Base-by-base conservation (phyloP, 768 basidiomycete genomes). In the Terana coerulea region DNA sequence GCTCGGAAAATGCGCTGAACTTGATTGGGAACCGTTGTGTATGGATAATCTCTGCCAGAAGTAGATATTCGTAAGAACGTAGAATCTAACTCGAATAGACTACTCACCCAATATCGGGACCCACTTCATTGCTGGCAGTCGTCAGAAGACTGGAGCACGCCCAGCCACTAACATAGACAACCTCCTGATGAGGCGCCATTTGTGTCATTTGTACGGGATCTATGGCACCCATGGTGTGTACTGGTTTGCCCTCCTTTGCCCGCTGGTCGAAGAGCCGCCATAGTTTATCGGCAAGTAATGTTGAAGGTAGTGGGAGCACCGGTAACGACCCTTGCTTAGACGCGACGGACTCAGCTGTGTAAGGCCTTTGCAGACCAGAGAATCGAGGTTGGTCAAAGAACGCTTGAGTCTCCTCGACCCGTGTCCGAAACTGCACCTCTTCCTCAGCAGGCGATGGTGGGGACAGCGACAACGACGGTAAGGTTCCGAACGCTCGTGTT, bases 121-220 rank as follows among this genome's bases (percentile, higher is more conserved):
- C 92, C 52, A 94, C 88, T 69, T 95, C 91, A 65, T 93, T 95
- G 65, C 84, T 88, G 7, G 85, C 90, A 1, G 93, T 94, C 4
- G 93, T 94, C 46, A 95, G 72, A 42, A 93, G 76, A 58, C 88
- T 91, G 37, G 87, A 89, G 22, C 83, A 78, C 12, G 90, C 92
- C 93, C 93, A 95, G 9, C 95, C 94, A 44, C 88, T 90, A n/a
- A 98, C 74, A 61, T 98, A 98, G 2, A 93, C 80, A 29, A 88
- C 84, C 63, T 97, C 88, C 61, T 91, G 88, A 61, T 89, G 79
- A 47, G 72, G 73, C 7, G 91, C 94, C 89, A 92, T 91, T 70
- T 97, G 93, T 0, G 91, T 93, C 88, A 94, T 91, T 70, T 91
- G 93, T 12, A 94, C 80, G 0, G 93, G 92, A 65, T 97, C 95